Evolutionary conservation across 2,329 filamentous ascomycete species (phyloP), one percentile per base, ranked within the genome.

Genomic region (Metarhizium robertsii): DNA sequence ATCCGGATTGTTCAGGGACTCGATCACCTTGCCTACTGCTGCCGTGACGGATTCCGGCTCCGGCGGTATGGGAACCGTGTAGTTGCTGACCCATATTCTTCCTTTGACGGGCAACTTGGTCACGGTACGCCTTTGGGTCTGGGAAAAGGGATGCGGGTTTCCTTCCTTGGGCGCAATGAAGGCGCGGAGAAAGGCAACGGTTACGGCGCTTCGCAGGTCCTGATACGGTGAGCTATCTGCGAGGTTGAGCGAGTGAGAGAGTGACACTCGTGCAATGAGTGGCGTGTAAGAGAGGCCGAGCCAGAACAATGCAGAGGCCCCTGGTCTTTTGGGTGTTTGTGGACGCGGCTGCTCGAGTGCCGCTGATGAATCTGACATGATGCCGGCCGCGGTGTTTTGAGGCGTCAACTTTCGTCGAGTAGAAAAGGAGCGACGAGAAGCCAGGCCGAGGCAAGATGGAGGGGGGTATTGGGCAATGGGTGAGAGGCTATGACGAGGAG

Each of bases 11-110:
- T 53, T 49, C 11, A 71, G 61, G 32, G 61, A 58, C 18, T 61
- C 57, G 48, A 91, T 81, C 3, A 79, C 79, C 34, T 71, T 71
- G 59, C 83, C 72, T 30, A 91, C 65, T 2, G 78, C 75, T 47
- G 86, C 77, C n/a, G 79, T 72, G 14, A 85, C 66, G 46, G 75
- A 79, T 18, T 48, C 56, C 63, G 65, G 77, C 67, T 75, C 81
- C 56, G 80, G 74, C 0, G 85, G 87, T 2, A 73, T 72, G 0
- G 83, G 80, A 16, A 90, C 73, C 0, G 79, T 80, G 46, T 88
- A 85, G 54, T 83, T 87, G 63, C 85, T 86, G 29, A 95, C 78
- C 92, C 92, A 96, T 60, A 94, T 83, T 48, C 80, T 81, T 3
- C 90, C 90, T 66, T 89, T 91, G 65, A 95, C 75, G 0, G 82